Evolutionary conservation across 2,329 filamentous ascomycete species (phyloP).

Genomic region (Talaromyces sp.): DNA sequence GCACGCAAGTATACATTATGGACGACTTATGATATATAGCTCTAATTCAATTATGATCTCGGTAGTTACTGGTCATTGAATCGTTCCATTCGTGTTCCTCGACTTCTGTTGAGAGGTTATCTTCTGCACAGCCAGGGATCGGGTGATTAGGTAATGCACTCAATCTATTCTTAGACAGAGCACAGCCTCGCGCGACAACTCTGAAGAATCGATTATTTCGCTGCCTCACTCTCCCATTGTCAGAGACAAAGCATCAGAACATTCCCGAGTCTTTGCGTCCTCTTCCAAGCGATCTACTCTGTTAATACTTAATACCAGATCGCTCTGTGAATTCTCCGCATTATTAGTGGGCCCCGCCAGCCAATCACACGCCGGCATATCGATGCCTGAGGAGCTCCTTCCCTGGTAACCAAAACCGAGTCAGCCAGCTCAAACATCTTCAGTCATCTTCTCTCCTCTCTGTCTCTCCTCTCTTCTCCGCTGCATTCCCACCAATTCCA

Average conservation of each 20-base stretch:
- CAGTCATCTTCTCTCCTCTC: background rate
- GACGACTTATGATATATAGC: too few relatives aligned
- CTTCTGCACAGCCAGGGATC: background rate
- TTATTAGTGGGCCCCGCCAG: background rate
- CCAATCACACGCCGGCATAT: background rate
- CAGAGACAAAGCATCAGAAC: too few relatives aligned
- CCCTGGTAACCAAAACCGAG: slow-evolving; percentile 1
- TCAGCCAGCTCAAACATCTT: background rate
- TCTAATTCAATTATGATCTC: too few relatives aligned
- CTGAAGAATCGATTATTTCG: too few relatives aligned
- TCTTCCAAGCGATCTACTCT: too few relatives aligned
- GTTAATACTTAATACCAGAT: too few relatives aligned
- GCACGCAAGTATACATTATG: too few relatives aligned
- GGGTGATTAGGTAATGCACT: background rate
- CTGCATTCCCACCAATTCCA: background rate
- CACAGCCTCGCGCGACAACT: background rate
- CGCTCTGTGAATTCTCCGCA: too few relatives aligned
- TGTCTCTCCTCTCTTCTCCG: background rate
- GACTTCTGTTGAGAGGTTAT: background rate
- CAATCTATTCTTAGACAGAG: background rate
- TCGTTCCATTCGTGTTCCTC: too few relatives aligned
- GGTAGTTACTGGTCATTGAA: too few relatives aligned
- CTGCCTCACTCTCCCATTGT: too few relatives aligned
- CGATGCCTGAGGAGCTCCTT: background rate
- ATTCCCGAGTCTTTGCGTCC: too few relatives aligned